phyloP scores from a whole-genome alignment of 2,329 filamentous ascomycete species.

The Exophiala viscosa region DNA sequence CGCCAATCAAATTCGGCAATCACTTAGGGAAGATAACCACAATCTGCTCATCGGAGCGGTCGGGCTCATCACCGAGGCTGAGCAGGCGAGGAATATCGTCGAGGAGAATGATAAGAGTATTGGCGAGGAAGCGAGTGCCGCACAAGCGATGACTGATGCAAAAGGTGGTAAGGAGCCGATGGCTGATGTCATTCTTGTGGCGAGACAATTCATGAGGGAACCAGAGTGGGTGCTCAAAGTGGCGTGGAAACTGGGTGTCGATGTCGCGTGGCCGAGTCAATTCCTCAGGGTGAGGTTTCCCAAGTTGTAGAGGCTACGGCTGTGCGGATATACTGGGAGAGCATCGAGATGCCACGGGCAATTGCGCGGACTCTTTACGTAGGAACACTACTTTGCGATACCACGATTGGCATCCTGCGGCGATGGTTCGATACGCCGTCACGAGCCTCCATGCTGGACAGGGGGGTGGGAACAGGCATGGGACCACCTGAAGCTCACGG shows the following conservation, averaged over 20 bases:
- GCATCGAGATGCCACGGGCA: too few species aligned
- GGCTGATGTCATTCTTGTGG: slow-evolving; percentile 51
- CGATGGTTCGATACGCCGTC: too few species aligned
- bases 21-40: slow-evolving; percentile 36
- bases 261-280: slow-evolving; percentile 48
- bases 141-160: slow-evolving; percentile 24
- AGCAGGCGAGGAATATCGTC: slow-evolving; percentile 49
- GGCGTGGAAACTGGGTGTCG: slow-evolving; percentile 47
- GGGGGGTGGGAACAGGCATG: too few species aligned
- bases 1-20: slow-evolving; percentile 43
- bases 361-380: too few species aligned
- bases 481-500: too few species aligned
- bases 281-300: slow-evolving; percentile 36
- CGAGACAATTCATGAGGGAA: slow-evolving; percentile 53
- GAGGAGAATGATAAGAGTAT: slow-evolving; percentile 29
- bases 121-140: slow-evolving; percentile 24
- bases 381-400: too few species aligned
- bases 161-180: slow-evolving; percentile 23
- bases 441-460: too few species aligned
- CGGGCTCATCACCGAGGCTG: slow-evolving; percentile 52
- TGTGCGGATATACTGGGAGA: too few species aligned
- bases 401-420: too few species aligned
- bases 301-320: slow-evolving; percentile 12
- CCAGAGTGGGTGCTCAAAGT: slow-evolving; percentile 54
- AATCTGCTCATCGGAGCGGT: slow-evolving; percentile 51